Evolutionary conservation across 2,329 filamentous ascomycete species (phyloP).

Genomic region (Esteya vermicola): DNA sequence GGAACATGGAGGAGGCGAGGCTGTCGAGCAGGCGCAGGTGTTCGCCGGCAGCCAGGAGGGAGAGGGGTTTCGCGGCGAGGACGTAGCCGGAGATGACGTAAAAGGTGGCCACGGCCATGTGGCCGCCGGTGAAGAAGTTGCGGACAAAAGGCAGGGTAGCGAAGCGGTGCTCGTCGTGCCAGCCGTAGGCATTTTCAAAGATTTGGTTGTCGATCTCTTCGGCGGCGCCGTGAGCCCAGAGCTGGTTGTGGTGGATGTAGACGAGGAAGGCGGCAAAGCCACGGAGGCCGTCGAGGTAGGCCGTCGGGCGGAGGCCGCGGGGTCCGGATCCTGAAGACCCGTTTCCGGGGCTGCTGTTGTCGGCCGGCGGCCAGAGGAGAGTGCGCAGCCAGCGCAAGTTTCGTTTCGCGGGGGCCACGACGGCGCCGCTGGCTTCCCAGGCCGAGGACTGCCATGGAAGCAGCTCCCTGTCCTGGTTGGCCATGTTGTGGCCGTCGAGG

Average conservation of each 20-base stretch:
- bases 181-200: conserved; percentile 40
- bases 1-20: conserved; percentile 31
- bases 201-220: conserved; percentile 16
- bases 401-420: conserved; percentile 3
- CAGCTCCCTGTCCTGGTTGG: conserved; percentile 1
- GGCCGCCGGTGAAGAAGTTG: conserved; percentile 45
- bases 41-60: conserved; percentile 29
- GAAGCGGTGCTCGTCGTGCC: conserved; percentile 32
- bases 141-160: conserved; percentile 41
- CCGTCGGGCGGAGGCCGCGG: conserved; percentile 32
- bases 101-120: conserved; percentile 43
- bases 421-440: not conserved
- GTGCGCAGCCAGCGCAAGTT: conserved; percentile 11
- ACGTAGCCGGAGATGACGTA: conserved; percentile 37
- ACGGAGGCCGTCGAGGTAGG: conserved; percentile 51
- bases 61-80: conserved; percentile 33
- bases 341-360: not conserved
- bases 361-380: conserved; percentile 11
- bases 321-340: conserved; percentile 7
- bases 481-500: not conserved
- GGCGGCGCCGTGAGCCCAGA: conserved; percentile 36
- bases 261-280: conserved; percentile 55
- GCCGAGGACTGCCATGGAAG: not conserved
- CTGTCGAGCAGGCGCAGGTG: conserved; percentile 25
- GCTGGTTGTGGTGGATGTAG: conserved; percentile 46